Evolutionary conservation across 208 protist species (phyloP), one percentile per base, ranked within the genome.

Genomic region (Leishmania tropica): DNA sequence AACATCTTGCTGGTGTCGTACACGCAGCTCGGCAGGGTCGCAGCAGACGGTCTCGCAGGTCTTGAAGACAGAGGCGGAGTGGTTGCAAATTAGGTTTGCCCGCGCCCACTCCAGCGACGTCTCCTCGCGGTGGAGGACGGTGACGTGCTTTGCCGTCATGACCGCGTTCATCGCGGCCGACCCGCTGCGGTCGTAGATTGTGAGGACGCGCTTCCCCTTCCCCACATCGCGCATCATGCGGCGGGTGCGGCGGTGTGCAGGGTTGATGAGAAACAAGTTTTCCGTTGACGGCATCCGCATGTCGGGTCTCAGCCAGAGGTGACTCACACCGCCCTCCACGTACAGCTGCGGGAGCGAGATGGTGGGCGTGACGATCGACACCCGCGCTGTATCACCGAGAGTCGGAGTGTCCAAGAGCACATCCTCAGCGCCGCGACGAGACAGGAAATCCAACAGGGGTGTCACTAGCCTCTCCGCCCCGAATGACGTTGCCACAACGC

Each of bases 401-500:
- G 79, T 77, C 4, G 95, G 95, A 4, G 92, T 91, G 79, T 94
- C 87, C 15, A 96, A 78, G n/a, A 98, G 81, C 5, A 98, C 77
- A 60, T 96, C 85, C 79, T 98, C 93, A 15, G 91, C 83, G 5
- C 95, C 93, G 7, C 87, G 79, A 24, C 86, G 80, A 24, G 89
- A 86, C 74, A 98, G 80, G 48, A 94, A 91, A 78, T 98, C 93
- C 13, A 89, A 70, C 28, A 96, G 80, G 21, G 90, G 82, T 11
- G 95, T 93, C 65, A 98, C 83, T 15, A 98, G 79, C 40, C 93
- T 91, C 82, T 96, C 92, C 62, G 93, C 93, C 1, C 90, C 93
- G 21, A 24, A 37, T 0, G 92, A 95, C 17, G 92, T 94, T 37
- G 93, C 93, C 28, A 96, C 81, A n/a, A 98, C 77, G 31, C 93